phyloP scores from a whole-genome alignment of 352 stramenopile species.

The Pythium dissotocum region DNA sequence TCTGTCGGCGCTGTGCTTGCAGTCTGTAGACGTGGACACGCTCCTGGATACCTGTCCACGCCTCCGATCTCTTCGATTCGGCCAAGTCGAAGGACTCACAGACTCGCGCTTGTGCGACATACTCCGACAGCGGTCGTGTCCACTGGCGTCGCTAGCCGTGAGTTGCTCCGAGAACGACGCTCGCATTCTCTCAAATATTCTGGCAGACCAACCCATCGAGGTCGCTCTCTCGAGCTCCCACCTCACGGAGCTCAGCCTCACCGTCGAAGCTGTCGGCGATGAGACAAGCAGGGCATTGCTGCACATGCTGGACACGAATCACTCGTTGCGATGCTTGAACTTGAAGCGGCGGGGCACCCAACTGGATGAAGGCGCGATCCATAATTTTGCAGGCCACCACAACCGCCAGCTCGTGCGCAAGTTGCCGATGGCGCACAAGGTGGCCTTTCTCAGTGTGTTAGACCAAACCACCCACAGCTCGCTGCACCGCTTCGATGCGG shows the following conservation, averaged over 20 bases:
- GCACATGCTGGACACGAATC: constrained; percentile 14
- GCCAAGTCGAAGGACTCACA: not conserved
- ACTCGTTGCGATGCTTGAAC: not conserved
- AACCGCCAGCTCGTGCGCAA: constrained; percentile 11
- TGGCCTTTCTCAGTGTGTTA: constrained; percentile 11
- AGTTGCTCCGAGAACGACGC: constrained; percentile 1
- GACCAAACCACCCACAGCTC: not conserved
- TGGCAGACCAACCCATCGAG: constrained; percentile 3
- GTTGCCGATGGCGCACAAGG: not conserved
- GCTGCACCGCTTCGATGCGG: constrained; percentile 3
- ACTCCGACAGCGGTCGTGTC: not conserved
- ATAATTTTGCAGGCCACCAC: not conserved
- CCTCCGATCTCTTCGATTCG: not conserved
- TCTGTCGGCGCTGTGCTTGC: constrained; percentile 1
- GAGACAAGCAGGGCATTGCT: not conserved
- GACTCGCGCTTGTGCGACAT: not conserved
- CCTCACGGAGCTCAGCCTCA: constrained; percentile 9
- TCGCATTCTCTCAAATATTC: not conserved
- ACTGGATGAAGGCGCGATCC: not conserved
- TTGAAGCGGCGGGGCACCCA: not conserved
- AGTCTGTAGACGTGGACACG: not conserved
- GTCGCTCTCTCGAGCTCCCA: not conserved
- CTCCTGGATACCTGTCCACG: not conserved
- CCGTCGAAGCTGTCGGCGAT: not conserved
- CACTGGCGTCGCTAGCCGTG: not conserved